A percentile compares a stretch with the other conserved stretches of the same genome.
phyloP scores from a whole-genome alignment of 1,284 basidiomycete species.

The Tremellales sp. region DNA sequence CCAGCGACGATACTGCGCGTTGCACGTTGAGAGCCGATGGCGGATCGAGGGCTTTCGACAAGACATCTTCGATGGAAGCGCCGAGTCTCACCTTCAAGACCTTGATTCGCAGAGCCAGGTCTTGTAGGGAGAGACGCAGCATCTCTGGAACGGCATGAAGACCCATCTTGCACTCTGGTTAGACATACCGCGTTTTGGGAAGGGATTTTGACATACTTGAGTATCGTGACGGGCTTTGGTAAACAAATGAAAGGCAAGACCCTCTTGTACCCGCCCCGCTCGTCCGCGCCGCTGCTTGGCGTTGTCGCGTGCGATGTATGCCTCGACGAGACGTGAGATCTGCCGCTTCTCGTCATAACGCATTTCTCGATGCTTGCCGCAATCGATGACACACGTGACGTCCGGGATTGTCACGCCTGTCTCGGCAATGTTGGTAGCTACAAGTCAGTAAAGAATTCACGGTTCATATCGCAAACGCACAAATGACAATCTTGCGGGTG shows the following conservation, averaged over 20 bases:
- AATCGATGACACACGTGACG: conserved; percentile 95
- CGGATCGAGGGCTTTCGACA: conserved; percentile 84
- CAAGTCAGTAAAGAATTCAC: conserved; percentile 1
- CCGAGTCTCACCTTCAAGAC: conserved; percentile 91
- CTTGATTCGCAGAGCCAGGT: conserved; percentile 92
- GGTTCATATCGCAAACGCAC: too few species aligned
- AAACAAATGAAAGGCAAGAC: conserved; percentile 94
- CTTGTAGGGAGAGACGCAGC: conserved; percentile 87
- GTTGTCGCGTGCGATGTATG: conserved; percentile 89
- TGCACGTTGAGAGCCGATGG: conserved; percentile 84
- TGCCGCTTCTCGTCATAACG: conserved; percentile 98
- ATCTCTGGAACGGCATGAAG: conserved; percentile 95
- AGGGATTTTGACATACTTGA: conserved; percentile 33
- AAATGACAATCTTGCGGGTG: conserved; percentile 82
- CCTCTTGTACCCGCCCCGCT: conserved; percentile 85
- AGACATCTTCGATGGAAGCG: conserved; percentile 80
- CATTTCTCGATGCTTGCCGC: conserved; percentile 90
- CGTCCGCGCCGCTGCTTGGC: conserved; percentile 87
- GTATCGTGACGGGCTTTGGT: conserved; percentile 81
- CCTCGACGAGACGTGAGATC: conserved; percentile 86
- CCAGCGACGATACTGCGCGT: conserved; percentile 80
- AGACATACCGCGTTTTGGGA: too few species aligned
- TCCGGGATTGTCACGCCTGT: conserved; percentile 98
- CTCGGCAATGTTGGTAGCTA: conserved; percentile 64
- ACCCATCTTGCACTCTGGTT: conserved; percentile 67